Evolutionary conservation across 2,329 filamentous ascomycete genomes (phyloP).

Genomic region (Kalmusia sp.): DNA sequence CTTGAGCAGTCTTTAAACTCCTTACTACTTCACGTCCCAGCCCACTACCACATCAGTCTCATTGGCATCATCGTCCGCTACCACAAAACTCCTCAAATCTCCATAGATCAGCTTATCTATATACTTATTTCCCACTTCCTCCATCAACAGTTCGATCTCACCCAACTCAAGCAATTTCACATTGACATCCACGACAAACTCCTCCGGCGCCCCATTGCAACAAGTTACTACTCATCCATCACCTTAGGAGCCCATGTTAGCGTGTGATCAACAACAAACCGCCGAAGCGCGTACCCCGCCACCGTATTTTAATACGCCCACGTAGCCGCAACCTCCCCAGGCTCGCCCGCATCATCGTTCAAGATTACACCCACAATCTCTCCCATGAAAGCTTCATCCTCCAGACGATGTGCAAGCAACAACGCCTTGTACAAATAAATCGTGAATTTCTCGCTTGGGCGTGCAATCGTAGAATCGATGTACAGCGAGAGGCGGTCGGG

Average conservation of each 20-base stretch:
- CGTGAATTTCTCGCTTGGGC: not conserved
- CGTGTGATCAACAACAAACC: conserved; percentile 2
- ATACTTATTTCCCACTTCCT: no score
- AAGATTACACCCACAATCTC: not conserved
- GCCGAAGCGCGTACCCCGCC: not conserved
- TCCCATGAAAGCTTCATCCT: not conserved
- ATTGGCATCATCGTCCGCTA: no score
- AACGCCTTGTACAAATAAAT: not conserved
- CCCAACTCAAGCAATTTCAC: not conserved
- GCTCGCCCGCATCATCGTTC: not conserved
- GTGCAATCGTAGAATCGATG: not conserved
- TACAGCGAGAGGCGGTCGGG: not conserved
- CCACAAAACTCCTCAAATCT: no score
- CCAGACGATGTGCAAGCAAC: not conserved
- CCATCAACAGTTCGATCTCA: no score
- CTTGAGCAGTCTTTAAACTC: no score
- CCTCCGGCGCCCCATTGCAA: not conserved
- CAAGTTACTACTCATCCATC: not conserved
- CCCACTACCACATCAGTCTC: no score
- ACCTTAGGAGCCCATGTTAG: not conserved
- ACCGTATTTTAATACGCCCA: conserved; percentile 2
- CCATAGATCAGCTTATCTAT: no score
- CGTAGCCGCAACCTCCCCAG: not conserved
- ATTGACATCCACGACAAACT: not conserved
- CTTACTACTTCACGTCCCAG: no score